Conservation (phyloP, 495 filamentous ascomycete species). For the Platismatia glauca region DNA sequence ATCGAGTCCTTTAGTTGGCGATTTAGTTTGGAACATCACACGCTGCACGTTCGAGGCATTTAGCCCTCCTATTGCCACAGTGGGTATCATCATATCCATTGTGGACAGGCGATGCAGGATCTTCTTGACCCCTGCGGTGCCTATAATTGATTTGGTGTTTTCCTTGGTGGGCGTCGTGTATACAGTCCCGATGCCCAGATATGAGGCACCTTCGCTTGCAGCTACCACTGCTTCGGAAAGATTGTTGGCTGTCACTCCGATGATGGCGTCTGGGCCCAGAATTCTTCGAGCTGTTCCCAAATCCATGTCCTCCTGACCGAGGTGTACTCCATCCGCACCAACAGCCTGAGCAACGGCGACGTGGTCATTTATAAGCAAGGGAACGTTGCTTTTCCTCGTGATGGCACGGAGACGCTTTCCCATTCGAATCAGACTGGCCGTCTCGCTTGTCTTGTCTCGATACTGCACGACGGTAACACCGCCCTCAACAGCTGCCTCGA, state of each 20-base stretch:
- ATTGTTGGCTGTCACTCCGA: slow-evolving; percentile 65
- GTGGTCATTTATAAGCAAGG: slow-evolving; percentile 92
- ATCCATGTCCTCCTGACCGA: slow-evolving; percentile 91
- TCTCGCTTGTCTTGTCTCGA: slow-evolving; percentile 78
- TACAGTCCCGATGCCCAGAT: slow-evolving; percentile 81
- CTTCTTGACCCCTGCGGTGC: slow-evolving; percentile 61
- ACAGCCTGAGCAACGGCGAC: slow-evolving; percentile 82
- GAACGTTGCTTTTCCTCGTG: slow-evolving; percentile 58
- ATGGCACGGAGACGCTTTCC: slow-evolving; percentile 62
- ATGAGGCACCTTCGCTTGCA: slow-evolving; percentile 64
- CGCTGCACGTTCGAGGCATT: slow-evolving; percentile 67
- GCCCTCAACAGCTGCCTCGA: slow-evolving; percentile 67
- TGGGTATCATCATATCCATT: slow-evolving; percentile 38
- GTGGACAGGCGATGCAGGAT: slow-evolving; percentile 54
- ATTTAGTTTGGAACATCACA: slow-evolving; percentile 57
- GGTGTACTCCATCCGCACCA: slow-evolving; percentile 82
- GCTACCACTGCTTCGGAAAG: slow-evolving; percentile 59
- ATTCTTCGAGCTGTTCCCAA: slow-evolving; percentile 57
- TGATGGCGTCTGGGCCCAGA: slow-evolving; percentile 61
- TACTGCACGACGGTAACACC: slow-evolving; percentile 86
- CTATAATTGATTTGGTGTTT: slow-evolving; percentile 76
- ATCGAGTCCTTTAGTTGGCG: slow-evolving; percentile 47
- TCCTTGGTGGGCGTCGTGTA: slow-evolving; percentile 73
- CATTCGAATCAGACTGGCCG: slow-evolving; percentile 58
- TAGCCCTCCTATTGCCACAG: slow-evolving; percentile 83